phyloP scores from a whole-genome alignment of 1,284 basidiomycete genomes.

The Trichosporon ovoides region DNA sequence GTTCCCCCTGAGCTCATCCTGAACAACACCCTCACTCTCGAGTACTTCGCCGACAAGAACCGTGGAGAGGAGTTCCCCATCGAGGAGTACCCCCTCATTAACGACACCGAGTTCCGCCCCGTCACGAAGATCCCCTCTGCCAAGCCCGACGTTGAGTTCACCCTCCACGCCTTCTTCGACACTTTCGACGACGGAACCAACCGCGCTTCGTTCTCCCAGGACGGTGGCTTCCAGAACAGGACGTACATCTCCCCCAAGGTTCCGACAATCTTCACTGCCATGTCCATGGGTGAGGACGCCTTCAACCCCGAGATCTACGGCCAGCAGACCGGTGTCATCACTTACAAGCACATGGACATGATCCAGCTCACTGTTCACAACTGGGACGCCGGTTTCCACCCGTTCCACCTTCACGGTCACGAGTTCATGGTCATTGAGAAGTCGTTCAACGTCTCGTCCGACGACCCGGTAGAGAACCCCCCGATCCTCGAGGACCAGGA shows the following conservation, averaged over 20 bases:
- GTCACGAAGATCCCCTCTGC: constrained; percentile 38
- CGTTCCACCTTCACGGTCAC: constrained; percentile 57
- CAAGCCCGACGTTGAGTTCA: constrained; percentile 41
- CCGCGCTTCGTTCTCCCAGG: constrained; percentile 49
- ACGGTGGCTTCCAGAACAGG: constrained; percentile 22
- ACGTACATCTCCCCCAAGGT: constrained; percentile 54
- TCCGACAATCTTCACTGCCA: constrained; percentile 67
- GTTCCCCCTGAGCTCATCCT: constrained; percentile 66
- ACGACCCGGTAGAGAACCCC: constrained; percentile 76
- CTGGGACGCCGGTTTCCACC: constrained; percentile 55
- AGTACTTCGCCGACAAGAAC: constrained; percentile 55
- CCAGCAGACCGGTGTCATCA: constrained; percentile 59
- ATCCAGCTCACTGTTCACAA: constrained; percentile 79
- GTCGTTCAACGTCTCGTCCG: constrained; percentile 65
- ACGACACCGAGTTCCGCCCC: constrained; percentile 50
- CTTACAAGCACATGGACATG: constrained; percentile 68
- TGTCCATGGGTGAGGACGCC: constrained; percentile 70
- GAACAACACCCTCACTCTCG: constrained; percentile 70
- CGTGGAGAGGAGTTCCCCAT: constrained; percentile 18
- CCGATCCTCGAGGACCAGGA: constrained; percentile 65
- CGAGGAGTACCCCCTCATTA: constrained; percentile 29
- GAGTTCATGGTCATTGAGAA: constrained; percentile 72
- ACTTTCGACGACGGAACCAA: constrained; percentile 50
- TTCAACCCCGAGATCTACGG: constrained; percentile 69
- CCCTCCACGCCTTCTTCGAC: constrained; percentile 51